A percentile compares a stretch with the other conserved stretches of the same genome.
These are phyloP conservation scores for Tuber indicum DNA, from an alignment of 495 filamentous ascomycete genomes.

Conservation along the genomic window DNA sequence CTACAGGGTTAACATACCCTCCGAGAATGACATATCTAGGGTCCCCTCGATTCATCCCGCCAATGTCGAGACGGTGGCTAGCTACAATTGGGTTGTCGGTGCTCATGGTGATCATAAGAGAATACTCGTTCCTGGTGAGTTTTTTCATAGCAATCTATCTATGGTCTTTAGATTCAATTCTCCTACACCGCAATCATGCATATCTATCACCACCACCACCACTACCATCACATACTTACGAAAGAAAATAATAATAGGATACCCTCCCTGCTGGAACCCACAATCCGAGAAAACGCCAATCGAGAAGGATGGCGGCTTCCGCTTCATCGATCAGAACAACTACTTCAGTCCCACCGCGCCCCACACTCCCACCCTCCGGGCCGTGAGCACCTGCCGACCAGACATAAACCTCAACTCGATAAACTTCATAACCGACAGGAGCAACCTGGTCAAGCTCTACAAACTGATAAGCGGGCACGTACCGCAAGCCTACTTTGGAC, in stretches of 20 bases:
- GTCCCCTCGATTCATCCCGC: constrained; percentile 20
- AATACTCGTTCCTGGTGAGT: constrained; percentile 30
- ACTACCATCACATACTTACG: constrained; percentile 5
- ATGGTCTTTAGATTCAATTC: not conserved
- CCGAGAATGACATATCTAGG: constrained; percentile 13
- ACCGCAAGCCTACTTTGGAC: not conserved
- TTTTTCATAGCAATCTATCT: not conserved
- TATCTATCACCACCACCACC: not conserved
- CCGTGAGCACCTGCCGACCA: constrained; percentile 23
- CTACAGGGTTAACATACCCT: constrained; percentile 7
- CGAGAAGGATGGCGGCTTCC: constrained; percentile 20
- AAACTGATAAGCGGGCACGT: constrained; percentile 20
- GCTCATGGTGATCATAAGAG: constrained; percentile 23
- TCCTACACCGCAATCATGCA: not conserved
- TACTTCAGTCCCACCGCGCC: constrained; percentile 28
- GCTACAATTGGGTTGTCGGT: constrained; percentile 30
- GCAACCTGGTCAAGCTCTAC: constrained; percentile 27
- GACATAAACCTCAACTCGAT: constrained; percentile 21
- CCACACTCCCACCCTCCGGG: constrained; percentile 24
- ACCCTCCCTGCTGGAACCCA: constrained; percentile 32
- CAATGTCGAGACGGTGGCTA: constrained; percentile 16
- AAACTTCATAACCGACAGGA: constrained; percentile 28
- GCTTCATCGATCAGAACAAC: constrained; percentile 33
- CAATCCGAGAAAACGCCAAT: not conserved
- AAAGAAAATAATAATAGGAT: constrained; percentile 10